Evolutionary conservation across 805 yeast species (phyloP), one percentile per base, ranked within the genome.

Genomic region (Lipomyces sp.): DNA sequence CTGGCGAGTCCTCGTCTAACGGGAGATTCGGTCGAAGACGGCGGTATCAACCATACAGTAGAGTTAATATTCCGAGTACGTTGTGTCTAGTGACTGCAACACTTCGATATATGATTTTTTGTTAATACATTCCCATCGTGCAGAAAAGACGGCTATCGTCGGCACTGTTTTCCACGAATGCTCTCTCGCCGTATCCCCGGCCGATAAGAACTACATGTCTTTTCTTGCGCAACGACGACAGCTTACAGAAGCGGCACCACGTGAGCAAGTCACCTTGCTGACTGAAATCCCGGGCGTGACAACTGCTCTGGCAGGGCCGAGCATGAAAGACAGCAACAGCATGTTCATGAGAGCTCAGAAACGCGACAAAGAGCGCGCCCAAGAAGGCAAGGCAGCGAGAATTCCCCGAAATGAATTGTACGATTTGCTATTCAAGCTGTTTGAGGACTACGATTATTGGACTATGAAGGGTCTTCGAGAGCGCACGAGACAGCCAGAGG

Each of bases 391-490:
- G 65, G 95, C 97, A 31, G 87, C 86, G 59, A 80, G 98, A 67
- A 86, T 93, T 84, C 96, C 95, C 34, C 82, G 86, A 72, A 87
- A 86, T 66, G 97, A 89, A 57, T 77, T 93, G 51, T 78, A 91
- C 76, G 96, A 90, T 68, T 71, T 86, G 59, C 72, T 93, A 60
- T 93, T 93, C 79, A 78, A 84, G 61, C 74, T 91, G 62, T 93
- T 93, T 69, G 96, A 89, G 68, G 95, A 90, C 67, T 88, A 85
- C 67, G 97, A 91, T 65, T 93, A 90, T 69, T 93, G 98, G 98
- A 82, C 93, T 10, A 76, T 93, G 76, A 89, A 89, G 69, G 96
- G 96, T 35, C 74, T 93, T 55, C 84, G 88, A 64, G 98, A 93
- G 66, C 79, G 95, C 60, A 89, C 97, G 2, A 83, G 84, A 63